Base-by-base conservation (phyloP, 2,329 filamentous ascomycete species). In the Fusarium sp. region DNA sequence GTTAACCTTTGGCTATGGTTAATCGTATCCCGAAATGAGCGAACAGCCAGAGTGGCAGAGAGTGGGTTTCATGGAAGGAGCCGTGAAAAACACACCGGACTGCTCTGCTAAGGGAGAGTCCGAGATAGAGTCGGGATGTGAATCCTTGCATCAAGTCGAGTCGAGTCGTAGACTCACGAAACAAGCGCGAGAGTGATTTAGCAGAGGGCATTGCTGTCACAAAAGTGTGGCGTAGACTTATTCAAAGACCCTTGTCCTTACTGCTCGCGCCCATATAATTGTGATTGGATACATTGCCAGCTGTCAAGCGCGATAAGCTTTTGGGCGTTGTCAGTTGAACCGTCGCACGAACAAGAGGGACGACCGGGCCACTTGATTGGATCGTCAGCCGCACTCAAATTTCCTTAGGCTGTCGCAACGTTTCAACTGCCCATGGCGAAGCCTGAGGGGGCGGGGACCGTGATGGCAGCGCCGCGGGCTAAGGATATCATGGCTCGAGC, bases 231-330 rank as follows among this genome's bases (percentile, higher is more conserved):
- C 49, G 54, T 44, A 36, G 38, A 46, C 47, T 63, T 63, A 56
- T 59, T 66, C 35, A 46, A 46, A 15, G 7, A 36, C 42, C 60
- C 68, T 22, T 47, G 66, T 53, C 45, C 44, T 42, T 70, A 47
- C 38, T 35, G 35, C 45, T 36, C 25, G 50, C 55, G 41, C 36
- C 25, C 38, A 11, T 5, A 3, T 4, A 14, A 3, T 14, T 55
- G 14, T 58, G 38, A 68, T 69, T 71, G 69, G 68, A 22, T 56
- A 29, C 20, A 36, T 17, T 27, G 33, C 17, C 25, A 47, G 47
- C 53, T 60, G 59, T 61, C 65, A 72, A 72, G 70, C 67, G 68
- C 67, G 68, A 56, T 54, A n/a, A 38, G 58, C 38, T 57, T 62
- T 62, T 8, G 33, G 31, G 10, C 27, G 35, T 57, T 42, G 42